Conservation (phyloP, 163 green algal genomes). For the Chloromonas sp. region DNA sequence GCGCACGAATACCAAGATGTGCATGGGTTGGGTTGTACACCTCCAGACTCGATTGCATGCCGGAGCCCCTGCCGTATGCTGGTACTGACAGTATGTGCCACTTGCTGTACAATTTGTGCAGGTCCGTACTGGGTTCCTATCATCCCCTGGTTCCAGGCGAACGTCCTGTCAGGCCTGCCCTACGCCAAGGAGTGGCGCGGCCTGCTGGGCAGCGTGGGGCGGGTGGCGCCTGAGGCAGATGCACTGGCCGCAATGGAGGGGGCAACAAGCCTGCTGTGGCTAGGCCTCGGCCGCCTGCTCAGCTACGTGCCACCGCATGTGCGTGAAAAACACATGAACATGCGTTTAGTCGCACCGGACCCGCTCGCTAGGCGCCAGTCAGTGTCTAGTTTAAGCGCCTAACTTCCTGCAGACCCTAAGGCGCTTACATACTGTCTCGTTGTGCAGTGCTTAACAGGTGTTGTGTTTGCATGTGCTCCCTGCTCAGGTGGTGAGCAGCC, state of each 20-base stretch:
- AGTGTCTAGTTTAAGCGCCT: too few relatives aligned
- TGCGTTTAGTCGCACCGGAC: too few relatives aligned
- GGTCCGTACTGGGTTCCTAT: conserved; percentile 14
- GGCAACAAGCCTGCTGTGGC: conserved; percentile 23
- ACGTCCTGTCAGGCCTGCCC: conserved; percentile 5
- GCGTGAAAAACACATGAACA: not conserved
- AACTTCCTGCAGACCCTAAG: too few relatives aligned
- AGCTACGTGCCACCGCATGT: conserved; percentile 22
- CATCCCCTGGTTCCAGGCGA: conserved; percentile 21
- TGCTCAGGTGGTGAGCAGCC: conserved; percentile 13
- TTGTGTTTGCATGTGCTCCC: too few relatives aligned
- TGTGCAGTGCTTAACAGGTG: too few relatives aligned
- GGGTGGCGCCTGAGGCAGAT: conserved; percentile 21
- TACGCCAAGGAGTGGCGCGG: conserved; percentile 21
- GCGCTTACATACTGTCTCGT: too few relatives aligned
- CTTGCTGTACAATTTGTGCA: not conserved
- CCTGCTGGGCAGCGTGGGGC: conserved; percentile 14
- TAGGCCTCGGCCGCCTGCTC: conserved; percentile 38
- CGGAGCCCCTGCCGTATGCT: too few relatives aligned
- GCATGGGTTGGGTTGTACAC: too few relatives aligned
- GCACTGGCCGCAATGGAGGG: conserved; percentile 6
- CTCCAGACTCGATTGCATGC: too few relatives aligned
- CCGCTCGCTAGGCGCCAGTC: too few relatives aligned
- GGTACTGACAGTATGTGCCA: not conserved
- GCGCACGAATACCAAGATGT: too few relatives aligned